These are phyloP conservation scores for Pleurotus cornucopiae DNA, from an alignment of 768 basidiomycete species.

Conservation along the genomic window DNA sequence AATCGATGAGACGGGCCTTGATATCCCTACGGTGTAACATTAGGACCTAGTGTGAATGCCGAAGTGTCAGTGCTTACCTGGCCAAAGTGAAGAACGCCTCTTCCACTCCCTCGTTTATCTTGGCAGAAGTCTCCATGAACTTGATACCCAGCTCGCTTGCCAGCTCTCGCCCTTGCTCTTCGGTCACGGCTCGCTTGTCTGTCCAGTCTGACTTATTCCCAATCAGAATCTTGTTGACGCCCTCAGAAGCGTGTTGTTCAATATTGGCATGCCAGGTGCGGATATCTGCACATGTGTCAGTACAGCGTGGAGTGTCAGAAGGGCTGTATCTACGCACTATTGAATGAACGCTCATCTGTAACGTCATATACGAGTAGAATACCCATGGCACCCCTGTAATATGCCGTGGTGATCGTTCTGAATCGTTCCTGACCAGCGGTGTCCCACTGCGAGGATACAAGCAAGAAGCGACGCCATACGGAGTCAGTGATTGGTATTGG, in stretches of 20 bases:
- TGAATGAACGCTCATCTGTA: constrained; percentile 91
- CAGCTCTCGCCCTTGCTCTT: constrained; percentile 88
- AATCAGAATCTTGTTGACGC: constrained; percentile 98
- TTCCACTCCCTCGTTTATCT: constrained; percentile 96
- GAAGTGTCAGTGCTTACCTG: constrained; percentile 51
- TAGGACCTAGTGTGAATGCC: not conserved
- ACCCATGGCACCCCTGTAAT: constrained; percentile 99
- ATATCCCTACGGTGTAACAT: constrained; percentile 71
- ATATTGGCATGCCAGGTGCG: constrained; percentile 98
- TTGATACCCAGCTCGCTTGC: constrained; percentile 92
- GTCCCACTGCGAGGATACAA: constrained; percentile 73
- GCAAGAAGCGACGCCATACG: not conserved
- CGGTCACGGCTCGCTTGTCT: constrained; percentile 89
- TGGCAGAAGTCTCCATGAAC: constrained; percentile 98
- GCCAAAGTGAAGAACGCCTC: constrained; percentile 98
- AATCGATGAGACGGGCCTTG: constrained; percentile 95
- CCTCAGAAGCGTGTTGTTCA: constrained; percentile 97
- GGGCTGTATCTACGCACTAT: constrained; percentile 61
- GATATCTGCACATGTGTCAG: constrained; percentile 59
- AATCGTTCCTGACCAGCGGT: constrained; percentile 99
- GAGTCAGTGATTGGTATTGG: constrained; percentile 2
- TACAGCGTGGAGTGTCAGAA: not conserved
- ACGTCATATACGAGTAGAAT: constrained; percentile 99
- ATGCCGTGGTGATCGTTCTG: constrained; percentile 97
- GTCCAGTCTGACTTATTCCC: constrained; percentile 99